These are phyloP conservation scores for Annulohypoxylon nitens DNA, from an alignment of 495 filamentous ascomycete genomes.

Conservation along the genomic window DNA sequence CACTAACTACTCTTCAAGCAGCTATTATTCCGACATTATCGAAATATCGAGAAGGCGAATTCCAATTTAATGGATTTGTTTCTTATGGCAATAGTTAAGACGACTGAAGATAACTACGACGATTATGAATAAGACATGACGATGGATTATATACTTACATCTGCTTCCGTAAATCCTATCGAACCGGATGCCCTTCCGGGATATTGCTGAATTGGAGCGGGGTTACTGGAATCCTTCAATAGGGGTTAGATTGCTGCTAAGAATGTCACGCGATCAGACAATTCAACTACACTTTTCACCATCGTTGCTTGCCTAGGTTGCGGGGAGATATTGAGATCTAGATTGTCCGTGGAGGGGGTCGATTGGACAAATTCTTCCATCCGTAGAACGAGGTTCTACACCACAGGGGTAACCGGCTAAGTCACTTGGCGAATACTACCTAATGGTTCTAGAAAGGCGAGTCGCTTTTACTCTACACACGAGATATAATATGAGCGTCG, in stretches of 20 bases:
- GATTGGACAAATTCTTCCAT: slow-evolving; percentile 25
- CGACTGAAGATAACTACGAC: no score
- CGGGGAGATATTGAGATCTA: slow-evolving; percentile 16
- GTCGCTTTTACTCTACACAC: neutral
- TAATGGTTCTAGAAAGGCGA: neutral
- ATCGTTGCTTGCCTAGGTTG: neutral
- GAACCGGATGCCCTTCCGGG: no score
- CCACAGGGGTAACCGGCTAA: slow-evolving; percentile 21
- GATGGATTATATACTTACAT: neutral
- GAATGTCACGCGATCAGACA: neutral
- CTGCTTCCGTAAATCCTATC: no score
- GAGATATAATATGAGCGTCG: neutral
- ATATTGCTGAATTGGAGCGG: no score
- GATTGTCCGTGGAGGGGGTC: slow-evolving; percentile 10
- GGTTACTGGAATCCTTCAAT: neutral
- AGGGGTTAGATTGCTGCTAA: neutral
- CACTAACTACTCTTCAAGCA: no score
- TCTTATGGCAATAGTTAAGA: no score
- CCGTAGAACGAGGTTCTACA: slow-evolving; percentile 15
- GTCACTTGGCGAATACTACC: slow-evolving; percentile 30
- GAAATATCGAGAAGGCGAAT: no score
- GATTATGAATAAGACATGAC: neutral
- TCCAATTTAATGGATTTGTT: no score
- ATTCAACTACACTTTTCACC: neutral
- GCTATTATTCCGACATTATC: no score